phyloP scores from a whole-genome alignment of 148 eudicot species.

The Arctostaphylos glauca region DNA sequence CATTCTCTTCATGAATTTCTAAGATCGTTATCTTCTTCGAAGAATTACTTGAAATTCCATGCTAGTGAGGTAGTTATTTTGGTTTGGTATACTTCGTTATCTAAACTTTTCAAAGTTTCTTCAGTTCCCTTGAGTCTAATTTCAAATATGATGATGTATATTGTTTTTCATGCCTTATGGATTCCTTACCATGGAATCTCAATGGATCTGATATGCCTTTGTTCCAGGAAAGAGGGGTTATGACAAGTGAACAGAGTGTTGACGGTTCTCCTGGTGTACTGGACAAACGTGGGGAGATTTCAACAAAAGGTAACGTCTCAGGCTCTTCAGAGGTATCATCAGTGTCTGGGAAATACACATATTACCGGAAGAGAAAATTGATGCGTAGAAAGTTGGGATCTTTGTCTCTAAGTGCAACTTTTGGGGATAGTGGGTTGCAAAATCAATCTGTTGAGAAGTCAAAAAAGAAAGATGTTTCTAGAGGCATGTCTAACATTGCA shows the following conservation, averaged over 20 bases:
- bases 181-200: background rate
- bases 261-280: conserved; percentile 20
- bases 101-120: background rate
- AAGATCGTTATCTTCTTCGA: conserved; percentile 18
- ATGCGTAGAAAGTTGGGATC: conserved; percentile 39
- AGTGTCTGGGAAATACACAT: conserved; percentile 45
- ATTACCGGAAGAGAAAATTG: conserved; percentile 61
- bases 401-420: conserved; percentile 39
- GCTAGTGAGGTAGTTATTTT: conserved; percentile 36
- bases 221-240: conserved; percentile 39
- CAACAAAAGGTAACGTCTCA: conserved; percentile 30
- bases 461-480: conserved; percentile 29
- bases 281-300: conserved; percentile 38
- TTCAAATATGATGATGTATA: background rate
- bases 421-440: conserved; percentile 25
- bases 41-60: conserved; percentile 25
- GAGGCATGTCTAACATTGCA: conserved; percentile 22
- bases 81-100: background rate
- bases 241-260: conserved; percentile 25
- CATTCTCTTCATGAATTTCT: conserved; percentile 31
- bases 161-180: background rate
- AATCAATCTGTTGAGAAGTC: conserved; percentile 33
- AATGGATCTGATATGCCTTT: conserved; percentile 12
- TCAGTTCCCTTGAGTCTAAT: background rate
- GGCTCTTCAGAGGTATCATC: conserved; percentile 41